Evolutionary conservation across 768 basidiomycete species (phyloP).

Genomic region (Clavaria fumosa): DNA sequence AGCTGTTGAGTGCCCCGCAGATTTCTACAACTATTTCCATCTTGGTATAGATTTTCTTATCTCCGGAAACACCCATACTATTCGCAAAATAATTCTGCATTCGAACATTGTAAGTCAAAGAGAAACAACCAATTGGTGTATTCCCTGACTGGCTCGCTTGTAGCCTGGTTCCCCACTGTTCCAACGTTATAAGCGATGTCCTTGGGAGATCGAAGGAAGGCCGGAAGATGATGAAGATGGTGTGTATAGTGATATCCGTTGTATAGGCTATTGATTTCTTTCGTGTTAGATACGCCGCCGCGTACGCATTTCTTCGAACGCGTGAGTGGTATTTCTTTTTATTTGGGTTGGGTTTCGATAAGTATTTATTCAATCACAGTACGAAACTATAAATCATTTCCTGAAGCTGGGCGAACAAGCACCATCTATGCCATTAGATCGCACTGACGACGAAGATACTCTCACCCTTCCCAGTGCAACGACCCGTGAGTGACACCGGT

Average conservation of each 20-base stretch:
- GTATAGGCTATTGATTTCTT: no score
- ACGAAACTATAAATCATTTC: conserved; percentile 67
- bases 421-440: conserved; percentile 68
- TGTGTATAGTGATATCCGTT: no score
- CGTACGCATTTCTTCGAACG: conserved; percentile 58
- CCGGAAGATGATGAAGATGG: conserved; percentile 80
- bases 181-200: conserved; percentile 83
- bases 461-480: conserved; percentile 52
- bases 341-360: conserved; percentile 1
- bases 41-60: conserved; percentile 82
- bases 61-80: conserved; percentile 50
- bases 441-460: conserved; percentile 60
- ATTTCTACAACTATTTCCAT: conserved; percentile 90
- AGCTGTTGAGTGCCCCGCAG: conserved; percentile 22
- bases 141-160: conserved; percentile 1
- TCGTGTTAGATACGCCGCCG: conserved; percentile 55
- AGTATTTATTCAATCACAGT: conserved; percentile 30
- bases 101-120: conserved; percentile 58
- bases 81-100: conserved; percentile 77
- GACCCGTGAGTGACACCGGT: conserved; percentile 36
- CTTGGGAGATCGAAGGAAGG: conserved; percentile 71
- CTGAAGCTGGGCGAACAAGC: conserved; percentile 59
- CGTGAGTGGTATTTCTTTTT: conserved; percentile 21
- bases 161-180: conserved; percentile 84
- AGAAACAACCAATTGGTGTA: neutral